Percentiles rank a stretch among this genome's conserved stretches.
phyloP scores from a whole-genome alignment of 768 basidiomycete species.

The Boletus rex-veris region DNA sequence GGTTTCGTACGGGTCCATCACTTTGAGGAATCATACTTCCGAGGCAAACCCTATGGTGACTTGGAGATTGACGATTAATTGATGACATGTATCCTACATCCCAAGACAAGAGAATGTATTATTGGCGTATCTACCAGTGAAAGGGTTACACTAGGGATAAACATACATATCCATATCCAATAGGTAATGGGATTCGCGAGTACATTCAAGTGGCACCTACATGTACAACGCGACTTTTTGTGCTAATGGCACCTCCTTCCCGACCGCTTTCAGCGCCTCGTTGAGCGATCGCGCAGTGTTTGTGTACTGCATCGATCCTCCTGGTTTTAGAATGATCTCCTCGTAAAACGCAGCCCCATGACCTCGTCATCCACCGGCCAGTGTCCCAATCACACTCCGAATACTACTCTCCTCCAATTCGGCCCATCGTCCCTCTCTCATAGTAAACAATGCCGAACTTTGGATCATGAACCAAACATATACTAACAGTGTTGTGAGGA shows the following conservation, averaged over 20 bases:
- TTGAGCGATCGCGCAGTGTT: slow-evolving; percentile 18
- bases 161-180: background rate
- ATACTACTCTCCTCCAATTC: no score
- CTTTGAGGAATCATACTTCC: slow-evolving; percentile 95
- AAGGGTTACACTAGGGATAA: background rate
- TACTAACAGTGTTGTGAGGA: no score
- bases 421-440: no score
- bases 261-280: slow-evolving; percentile 15
- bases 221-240: slow-evolving; percentile 27
- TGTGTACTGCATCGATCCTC: slow-evolving; percentile 9
- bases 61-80: slow-evolving; percentile 65
- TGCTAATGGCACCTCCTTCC: slow-evolving; percentile 14
- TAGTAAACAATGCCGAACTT: no score
- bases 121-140: background rate
- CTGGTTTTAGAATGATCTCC: slow-evolving; percentile 10
- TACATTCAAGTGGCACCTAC: background rate
- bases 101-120: slow-evolving; percentile 7
- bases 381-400: slow-evolving; percentile 31
- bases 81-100: slow-evolving; percentile 7
- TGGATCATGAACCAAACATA: no score
- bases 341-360: slow-evolving; percentile 25
- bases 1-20: slow-evolving; percentile 90
- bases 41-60: slow-evolving; percentile 86
- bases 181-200: no score
- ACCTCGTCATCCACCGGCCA: slow-evolving; percentile 32